These are phyloP conservation scores for Talaromyces sp. DNA, from an alignment of 2,329 filamentous ascomycete species.

Conservation along the genomic window DNA sequence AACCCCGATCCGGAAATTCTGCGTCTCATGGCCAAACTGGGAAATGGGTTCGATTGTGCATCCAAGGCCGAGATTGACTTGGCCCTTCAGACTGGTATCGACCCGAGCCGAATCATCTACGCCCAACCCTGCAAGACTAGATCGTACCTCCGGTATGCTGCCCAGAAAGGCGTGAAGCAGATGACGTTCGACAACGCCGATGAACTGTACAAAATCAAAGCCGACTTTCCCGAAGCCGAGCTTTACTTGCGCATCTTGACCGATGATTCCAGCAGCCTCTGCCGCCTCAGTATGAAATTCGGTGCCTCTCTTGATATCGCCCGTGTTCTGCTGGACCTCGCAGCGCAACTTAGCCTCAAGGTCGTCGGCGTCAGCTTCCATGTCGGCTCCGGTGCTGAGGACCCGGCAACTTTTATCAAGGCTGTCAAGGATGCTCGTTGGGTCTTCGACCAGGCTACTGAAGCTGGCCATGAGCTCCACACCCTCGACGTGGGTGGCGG, in stretches of 20 bases:
- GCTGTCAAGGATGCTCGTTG: slow-evolving; percentile 82
- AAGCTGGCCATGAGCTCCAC: slow-evolving; percentile 73
- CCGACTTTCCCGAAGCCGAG: slow-evolving; percentile 82
- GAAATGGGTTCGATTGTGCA: slow-evolving; percentile 95
- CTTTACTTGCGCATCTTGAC: slow-evolving; percentile 92
- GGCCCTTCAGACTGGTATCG: slow-evolving; percentile 75
- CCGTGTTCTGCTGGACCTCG: slow-evolving; percentile 69
- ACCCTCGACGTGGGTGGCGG: slow-evolving; percentile 93
- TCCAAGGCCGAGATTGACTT: slow-evolving; percentile 97
- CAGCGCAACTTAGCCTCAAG: slow-evolving; percentile 77
- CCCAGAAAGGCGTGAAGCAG: slow-evolving; percentile 79
- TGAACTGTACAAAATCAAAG: slow-evolving; percentile 96
- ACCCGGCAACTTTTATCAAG: slow-evolving; percentile 85
- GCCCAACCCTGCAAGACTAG: slow-evolving; percentile 99
- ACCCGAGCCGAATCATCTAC: slow-evolving; percentile 92
- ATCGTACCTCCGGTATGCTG: slow-evolving; percentile 90
- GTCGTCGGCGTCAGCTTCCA: slow-evolving; percentile 97
- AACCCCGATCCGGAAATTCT: slow-evolving; percentile 91
- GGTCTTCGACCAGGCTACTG: slow-evolving; percentile 80
- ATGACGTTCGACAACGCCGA: slow-evolving; percentile 99
- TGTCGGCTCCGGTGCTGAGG: slow-evolving; percentile 91
- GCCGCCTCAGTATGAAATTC: slow-evolving; percentile 95
- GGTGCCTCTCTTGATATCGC: slow-evolving; percentile 84
- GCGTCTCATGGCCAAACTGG: slow-evolving; percentile 78
- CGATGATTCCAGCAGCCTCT: slow-evolving; percentile 90